These are phyloP conservation scores for Basipetospora chlamydospora DNA, from an alignment of 2,329 filamentous ascomycete genomes.

Conservation along the genomic window DNA sequence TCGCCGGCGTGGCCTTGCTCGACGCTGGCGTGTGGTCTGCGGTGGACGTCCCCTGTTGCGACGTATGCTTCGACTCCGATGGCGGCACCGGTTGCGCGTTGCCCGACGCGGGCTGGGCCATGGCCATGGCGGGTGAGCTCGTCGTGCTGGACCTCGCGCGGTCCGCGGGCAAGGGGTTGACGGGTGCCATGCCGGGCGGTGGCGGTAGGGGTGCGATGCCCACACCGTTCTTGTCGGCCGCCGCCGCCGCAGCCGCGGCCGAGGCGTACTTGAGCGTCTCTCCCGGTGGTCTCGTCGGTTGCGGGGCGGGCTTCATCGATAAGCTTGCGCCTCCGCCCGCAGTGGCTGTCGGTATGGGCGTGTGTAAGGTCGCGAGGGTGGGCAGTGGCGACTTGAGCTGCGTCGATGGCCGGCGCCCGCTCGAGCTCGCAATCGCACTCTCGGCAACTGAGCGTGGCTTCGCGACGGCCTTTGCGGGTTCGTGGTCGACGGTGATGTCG, in stretches of 20 bases:
- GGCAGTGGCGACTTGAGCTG: constrained; percentile 90
- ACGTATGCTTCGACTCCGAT: neutral
- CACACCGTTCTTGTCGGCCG: constrained; percentile 73
- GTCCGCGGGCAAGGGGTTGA: constrained; percentile 33
- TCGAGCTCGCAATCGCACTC: constrained; percentile 36
- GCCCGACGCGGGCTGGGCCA: constrained; percentile 29
- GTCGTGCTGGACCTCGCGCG: constrained; percentile 40
- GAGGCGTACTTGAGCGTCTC: constrained; percentile 95
- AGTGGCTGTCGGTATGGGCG: constrained; percentile 46
- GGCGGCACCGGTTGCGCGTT: constrained; percentile 15
- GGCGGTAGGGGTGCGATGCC: constrained; percentile 89
- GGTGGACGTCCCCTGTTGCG: constrained; percentile 9
- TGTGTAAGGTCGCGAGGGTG: constrained; percentile 80
- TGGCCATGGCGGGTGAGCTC: constrained; percentile 35
- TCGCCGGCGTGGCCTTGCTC: constrained; percentile 15
- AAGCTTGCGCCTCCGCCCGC: constrained; percentile 27
- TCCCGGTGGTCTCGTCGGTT: constrained; percentile 71
- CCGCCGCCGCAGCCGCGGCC: constrained; percentile 82
- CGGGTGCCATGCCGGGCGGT: constrained; percentile 49
- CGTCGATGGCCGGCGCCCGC: constrained; percentile 60
- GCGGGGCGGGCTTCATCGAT: constrained; percentile 82
- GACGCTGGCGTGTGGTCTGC: constrained; percentile 13
- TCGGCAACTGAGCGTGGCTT: constrained; percentile 27
- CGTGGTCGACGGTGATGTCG: constrained; percentile 49
- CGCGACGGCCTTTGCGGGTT: constrained; percentile 17